These are phyloP conservation scores for Aspergillus ellipticus DNA, from an alignment of 495 filamentous ascomycete species.

Conservation along the genomic window DNA sequence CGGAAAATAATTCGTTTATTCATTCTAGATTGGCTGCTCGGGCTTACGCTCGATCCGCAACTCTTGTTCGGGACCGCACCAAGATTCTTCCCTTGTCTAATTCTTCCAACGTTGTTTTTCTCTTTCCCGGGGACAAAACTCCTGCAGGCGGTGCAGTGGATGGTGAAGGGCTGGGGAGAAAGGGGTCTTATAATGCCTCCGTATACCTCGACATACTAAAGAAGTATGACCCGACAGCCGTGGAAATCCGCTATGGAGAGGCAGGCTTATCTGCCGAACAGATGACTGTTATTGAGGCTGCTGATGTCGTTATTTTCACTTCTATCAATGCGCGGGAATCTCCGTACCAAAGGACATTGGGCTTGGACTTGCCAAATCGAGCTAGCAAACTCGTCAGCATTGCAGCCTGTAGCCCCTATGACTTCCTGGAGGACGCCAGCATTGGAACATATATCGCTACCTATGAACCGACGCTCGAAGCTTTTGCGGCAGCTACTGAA, in stretches of 20 bases:
- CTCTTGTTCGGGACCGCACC: conserved; percentile 35
- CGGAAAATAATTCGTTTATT: conserved; percentile 15
- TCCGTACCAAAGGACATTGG: conserved; percentile 36
- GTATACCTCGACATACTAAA: conserved; percentile 35
- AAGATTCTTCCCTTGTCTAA: conserved; percentile 33
- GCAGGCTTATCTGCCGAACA: conserved; percentile 26
- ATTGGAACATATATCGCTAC: conserved; percentile 45
- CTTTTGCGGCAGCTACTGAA: conserved; percentile 38
- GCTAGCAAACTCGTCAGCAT: conserved; percentile 32
- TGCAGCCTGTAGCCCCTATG: conserved; percentile 47
- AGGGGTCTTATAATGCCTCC: conserved; percentile 30
- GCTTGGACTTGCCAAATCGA: conserved; percentile 29
- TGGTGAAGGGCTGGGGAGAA: conserved; percentile 37
- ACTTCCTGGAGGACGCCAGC: conserved; percentile 39
- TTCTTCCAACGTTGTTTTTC: conserved; percentile 29
- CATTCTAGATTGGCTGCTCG: conserved; percentile 23
- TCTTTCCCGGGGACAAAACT: conserved; percentile 42
- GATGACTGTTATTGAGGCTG: conserved; percentile 28
- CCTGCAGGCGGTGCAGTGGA: conserved; percentile 44
- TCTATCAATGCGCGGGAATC: conserved; percentile 44
- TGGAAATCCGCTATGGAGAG: conserved; percentile 34
- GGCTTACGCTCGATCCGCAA: conserved; percentile 40
- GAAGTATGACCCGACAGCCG: conserved; percentile 18
- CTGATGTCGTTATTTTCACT: conserved; percentile 40
- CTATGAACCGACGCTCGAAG: conserved; percentile 48